A percentile compares a stretch with the other conserved stretches of the same genome.
Conservation (phyloP, 75 land plant species). For the Chamaecyparis obtusa region DNA sequence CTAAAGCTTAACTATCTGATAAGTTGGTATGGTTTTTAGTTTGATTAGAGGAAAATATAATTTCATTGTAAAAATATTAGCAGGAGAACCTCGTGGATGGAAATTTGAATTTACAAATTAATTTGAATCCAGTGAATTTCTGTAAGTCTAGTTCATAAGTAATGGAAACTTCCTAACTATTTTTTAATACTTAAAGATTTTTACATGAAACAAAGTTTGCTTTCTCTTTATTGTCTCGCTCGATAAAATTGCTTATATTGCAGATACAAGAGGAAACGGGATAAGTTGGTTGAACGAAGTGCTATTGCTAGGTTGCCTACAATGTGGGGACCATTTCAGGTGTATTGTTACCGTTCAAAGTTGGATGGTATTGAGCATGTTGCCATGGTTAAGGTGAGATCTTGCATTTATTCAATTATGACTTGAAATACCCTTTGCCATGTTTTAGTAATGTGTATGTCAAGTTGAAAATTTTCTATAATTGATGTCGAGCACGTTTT, state of each 20-base stretch:
- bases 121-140: too few relatives aligned
- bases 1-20: neutral
- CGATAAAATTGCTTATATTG: slow-evolving; percentile 3
- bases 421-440: neutral
- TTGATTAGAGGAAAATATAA: neutral
- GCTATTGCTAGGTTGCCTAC: slow-evolving; percentile 84
- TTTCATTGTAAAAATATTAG: too few relatives aligned
- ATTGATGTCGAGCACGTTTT: neutral
- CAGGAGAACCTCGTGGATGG: too few relatives aligned
- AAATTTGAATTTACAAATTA: too few relatives aligned
- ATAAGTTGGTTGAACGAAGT: slow-evolving; percentile 70
- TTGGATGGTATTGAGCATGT: slow-evolving; percentile 98
- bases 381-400: slow-evolving; percentile 91
- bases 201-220: neutral
- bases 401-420: neutral
- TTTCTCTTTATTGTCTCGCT: neutral
- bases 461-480: neutral
- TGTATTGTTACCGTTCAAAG: slow-evolving; percentile 78
- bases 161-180: too few relatives aligned
- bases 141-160: too few relatives aligned
- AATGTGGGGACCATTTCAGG: slow-evolving; percentile 83
- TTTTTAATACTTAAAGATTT: neutral
- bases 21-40: neutral
- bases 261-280: slow-evolving; percentile 88
- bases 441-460: neutral